Evolutionary conservation across 2,329 filamentous ascomycete genomes (phyloP), one percentile per base, ranked within the genome.

Genomic region (Waltergamsia citrina): DNA sequence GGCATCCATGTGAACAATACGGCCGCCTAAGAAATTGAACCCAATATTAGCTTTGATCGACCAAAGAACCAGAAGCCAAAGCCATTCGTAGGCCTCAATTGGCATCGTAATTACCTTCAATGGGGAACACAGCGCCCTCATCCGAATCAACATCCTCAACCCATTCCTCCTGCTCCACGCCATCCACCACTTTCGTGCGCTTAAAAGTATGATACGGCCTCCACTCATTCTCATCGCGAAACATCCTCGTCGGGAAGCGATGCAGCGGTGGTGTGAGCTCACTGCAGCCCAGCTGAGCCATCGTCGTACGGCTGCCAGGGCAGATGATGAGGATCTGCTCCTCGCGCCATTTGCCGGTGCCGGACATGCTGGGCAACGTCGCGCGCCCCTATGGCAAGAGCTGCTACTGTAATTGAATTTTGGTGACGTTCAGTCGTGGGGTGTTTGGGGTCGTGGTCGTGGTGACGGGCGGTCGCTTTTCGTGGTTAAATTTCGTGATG

Each of bases 241-340:
- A 98, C 87, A 98, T 94, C 64, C 92, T 82, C 59, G 90, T 95
- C 21, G 84, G 78, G 45, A 96, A 74, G 45, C 87, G 84, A 56
- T 85, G 75, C 41, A 79, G 73, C n/a, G 92, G 86, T 28, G 87
- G 88, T 23, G 88, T 94, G 57, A 96, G 81, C 65, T 95, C 88
- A 47, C 78, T 80, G 47, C 92, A 81, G 33, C 88, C 88, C 26
- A 94, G 74, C 70, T 94, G 87, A 45, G 87, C 88, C 63, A 94
- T 77, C 38, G 87, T 94, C 43, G 81, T 90, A 60, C 83, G 80
- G 56, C 87, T 94, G 52, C 88, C 88, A 22, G 83, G 82, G 57
- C 80, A 81, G 60, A 88, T 78, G 54, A 88, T 59, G 51, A 78
- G 70, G 50, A 77, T 61, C 64, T 77, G 72, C 55, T 78, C 73